These are phyloP conservation scores for Penicillium nucicola DNA, from an alignment of 495 filamentous ascomycete species.

Conservation along the genomic window DNA sequence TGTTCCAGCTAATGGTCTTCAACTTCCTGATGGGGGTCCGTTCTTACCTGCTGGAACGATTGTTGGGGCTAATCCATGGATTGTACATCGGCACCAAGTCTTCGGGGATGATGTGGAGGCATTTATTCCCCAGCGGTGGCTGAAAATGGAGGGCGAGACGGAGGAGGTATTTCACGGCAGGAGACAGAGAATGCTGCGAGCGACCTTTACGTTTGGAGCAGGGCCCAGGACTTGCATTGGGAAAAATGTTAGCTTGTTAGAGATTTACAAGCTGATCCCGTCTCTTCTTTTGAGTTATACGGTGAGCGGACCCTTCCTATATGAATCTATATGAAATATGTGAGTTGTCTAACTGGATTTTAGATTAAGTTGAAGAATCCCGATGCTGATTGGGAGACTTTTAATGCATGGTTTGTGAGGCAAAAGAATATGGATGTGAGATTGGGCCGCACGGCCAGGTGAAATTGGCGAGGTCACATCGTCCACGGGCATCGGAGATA, in stretches of 20 bases:
- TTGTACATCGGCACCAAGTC: conserved; percentile 13
- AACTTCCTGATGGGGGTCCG: conserved; percentile 44
- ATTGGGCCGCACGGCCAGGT: neutral
- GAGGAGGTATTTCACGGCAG: neutral
- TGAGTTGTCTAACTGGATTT: neutral
- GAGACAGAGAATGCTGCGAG: conserved; percentile 19
- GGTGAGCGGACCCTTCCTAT: conserved; percentile 28
- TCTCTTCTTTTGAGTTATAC: conserved; percentile 64
- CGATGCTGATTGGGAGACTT: conserved; percentile 23
- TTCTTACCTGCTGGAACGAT: conserved; percentile 60
- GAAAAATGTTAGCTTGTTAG: conserved; percentile 70
- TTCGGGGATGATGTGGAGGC: conserved; percentile 15
- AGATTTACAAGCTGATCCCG: conserved; percentile 79
- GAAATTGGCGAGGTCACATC: neutral
- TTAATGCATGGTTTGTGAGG: conserved; percentile 34
- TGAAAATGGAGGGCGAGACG: conserved; percentile 31
- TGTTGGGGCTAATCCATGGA: conserved; percentile 47
- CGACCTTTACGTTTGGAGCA: conserved; percentile 52
- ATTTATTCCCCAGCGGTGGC: conserved; percentile 58
- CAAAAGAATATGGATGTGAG: conserved; percentile 22
- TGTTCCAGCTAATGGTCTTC: conserved; percentile 30
- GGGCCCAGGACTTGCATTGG: conserved; percentile 65
- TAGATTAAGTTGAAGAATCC: conserved; percentile 28
- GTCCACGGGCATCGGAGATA: too few relatives aligned
- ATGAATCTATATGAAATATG: neutral